Conservation (phyloP, 2,329 filamentous ascomycete genomes). For the Thelonectria discophora region DNA sequence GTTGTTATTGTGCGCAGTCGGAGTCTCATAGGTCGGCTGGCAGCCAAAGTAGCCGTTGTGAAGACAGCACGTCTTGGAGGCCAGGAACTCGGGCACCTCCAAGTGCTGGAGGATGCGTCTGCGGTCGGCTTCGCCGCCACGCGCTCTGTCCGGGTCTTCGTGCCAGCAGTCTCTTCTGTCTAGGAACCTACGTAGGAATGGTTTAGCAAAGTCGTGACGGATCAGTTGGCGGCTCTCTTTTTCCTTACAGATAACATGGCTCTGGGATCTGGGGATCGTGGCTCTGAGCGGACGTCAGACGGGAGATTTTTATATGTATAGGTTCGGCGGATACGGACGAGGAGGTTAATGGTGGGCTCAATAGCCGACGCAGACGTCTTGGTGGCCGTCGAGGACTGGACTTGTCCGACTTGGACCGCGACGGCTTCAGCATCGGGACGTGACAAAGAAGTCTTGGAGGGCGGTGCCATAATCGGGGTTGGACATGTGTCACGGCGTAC, state of each 20-base stretch:
- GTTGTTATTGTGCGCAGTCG: neutral
- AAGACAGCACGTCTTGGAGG: neutral
- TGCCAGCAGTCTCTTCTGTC: neutral
- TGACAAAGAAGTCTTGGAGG: too few species aligned
- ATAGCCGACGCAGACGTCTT: too few species aligned
- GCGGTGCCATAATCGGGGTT: too few species aligned
- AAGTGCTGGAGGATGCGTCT: neutral
- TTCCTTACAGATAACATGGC: neutral
- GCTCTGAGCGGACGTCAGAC: too few species aligned
- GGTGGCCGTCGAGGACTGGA: too few species aligned
- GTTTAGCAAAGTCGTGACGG: neutral
- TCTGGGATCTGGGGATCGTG: neutral
- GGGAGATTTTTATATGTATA: too few species aligned
- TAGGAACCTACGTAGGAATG: neutral
- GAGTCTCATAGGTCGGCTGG: neutral
- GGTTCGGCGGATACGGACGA: too few species aligned
- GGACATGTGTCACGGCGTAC: too few species aligned
- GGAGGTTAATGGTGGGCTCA: too few species aligned
- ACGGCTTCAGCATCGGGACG: too few species aligned
- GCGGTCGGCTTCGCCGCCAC: neutral
- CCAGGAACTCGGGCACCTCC: neutral
- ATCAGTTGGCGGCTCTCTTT: too few species aligned
- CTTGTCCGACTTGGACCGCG: too few species aligned
- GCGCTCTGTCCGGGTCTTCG: neutral
- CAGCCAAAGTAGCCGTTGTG: slow-evolving; percentile 20